A percentile compares a stretch with the other conserved stretches of the same genome.
phyloP scores from a whole-genome alignment of 257 asterid genomes.

The Cordia subcordata region DNA sequence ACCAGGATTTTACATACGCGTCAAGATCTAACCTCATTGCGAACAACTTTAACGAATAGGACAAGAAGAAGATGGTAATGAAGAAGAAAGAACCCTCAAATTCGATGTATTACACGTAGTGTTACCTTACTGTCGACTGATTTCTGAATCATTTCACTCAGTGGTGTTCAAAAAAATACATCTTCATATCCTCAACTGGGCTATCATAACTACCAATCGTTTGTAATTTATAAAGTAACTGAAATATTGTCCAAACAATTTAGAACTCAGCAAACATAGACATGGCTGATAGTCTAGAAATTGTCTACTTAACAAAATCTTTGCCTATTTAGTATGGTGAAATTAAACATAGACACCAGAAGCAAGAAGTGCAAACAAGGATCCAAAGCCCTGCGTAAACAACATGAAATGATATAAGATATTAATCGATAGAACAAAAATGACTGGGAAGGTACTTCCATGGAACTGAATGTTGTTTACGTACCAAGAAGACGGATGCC shows the following conservation, averaged over 20 bases:
- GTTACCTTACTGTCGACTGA: neutral
- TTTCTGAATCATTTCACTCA: neutral
- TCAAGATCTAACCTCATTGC: too few relatives aligned
- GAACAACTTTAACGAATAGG: too few relatives aligned
- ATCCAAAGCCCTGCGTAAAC: constrained; percentile 81
- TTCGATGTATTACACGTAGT: neutral
- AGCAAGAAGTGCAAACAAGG: constrained; percentile 88
- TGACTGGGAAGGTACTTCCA: neutral
- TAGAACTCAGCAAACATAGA: neutral
- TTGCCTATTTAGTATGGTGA: neutral
- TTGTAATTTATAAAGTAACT: too few relatives aligned
- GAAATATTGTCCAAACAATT: neutral
- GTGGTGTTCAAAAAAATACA: neutral
- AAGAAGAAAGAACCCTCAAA: too few relatives aligned
- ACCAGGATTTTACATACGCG: too few relatives aligned
- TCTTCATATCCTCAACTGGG: neutral
- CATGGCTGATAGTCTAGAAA: neutral
- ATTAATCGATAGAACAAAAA: constrained; percentile 2
- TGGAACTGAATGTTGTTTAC: neutral
- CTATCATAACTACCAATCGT: neutral
- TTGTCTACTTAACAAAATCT: neutral
- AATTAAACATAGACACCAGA: constrained; percentile 85
- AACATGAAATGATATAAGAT: neutral
- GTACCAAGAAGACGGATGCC: constrained; percentile 91
- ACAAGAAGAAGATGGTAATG: too few relatives aligned